A percentile compares a stretch with the other conserved stretches of the same genome.
Evolutionary conservation across 2,329 filamentous ascomycete genomes (phyloP).

Genomic region (Fusarium mangiferae): DNA sequence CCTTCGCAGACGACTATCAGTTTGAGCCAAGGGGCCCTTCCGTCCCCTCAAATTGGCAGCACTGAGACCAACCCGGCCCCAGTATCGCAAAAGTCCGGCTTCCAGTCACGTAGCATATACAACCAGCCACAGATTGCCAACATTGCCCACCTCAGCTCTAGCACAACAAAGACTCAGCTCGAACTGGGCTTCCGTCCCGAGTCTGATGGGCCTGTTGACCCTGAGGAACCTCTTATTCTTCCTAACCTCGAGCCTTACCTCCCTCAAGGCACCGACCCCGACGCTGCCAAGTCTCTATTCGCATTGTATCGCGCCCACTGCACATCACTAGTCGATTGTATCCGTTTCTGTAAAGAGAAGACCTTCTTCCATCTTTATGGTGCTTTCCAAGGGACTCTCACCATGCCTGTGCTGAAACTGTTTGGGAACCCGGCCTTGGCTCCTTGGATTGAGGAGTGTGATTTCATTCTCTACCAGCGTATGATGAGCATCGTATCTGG

Average conservation of each 20-base stretch:
- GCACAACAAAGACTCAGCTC: constrained; percentile 66
- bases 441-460: constrained; percentile 94
- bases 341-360: constrained; percentile 96
- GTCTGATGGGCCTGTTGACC: constrained; percentile 60
- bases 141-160: constrained; percentile 68
- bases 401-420: constrained; percentile 94
- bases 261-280: constrained; percentile 82
- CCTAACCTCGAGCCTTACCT: constrained; percentile 87
- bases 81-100: constrained; percentile 20
- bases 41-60: constrained; percentile 46
- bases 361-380: constrained; percentile 95
- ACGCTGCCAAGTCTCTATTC: constrained; percentile 85
- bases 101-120: constrained; percentile 62
- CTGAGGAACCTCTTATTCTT: constrained; percentile 79
- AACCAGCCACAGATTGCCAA: constrained; percentile 66
- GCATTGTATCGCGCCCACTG: constrained; percentile 95
- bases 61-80: constrained; percentile 31
- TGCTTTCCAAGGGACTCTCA: constrained; percentile 95
- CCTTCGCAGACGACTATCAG: constrained; percentile 47
- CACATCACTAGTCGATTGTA: constrained; percentile 93
- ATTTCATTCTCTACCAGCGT: constrained; percentile 95
- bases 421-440: constrained; percentile 84
- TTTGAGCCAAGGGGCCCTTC: constrained; percentile 40
- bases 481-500: constrained; percentile 93
- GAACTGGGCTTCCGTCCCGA: constrained; percentile 70